A percentile compares a stretch with the other conserved stretches of the same genome.
phyloP scores from a whole-genome alignment of 2,329 filamentous ascomycete genomes.

The Pezicula radicicola region DNA sequence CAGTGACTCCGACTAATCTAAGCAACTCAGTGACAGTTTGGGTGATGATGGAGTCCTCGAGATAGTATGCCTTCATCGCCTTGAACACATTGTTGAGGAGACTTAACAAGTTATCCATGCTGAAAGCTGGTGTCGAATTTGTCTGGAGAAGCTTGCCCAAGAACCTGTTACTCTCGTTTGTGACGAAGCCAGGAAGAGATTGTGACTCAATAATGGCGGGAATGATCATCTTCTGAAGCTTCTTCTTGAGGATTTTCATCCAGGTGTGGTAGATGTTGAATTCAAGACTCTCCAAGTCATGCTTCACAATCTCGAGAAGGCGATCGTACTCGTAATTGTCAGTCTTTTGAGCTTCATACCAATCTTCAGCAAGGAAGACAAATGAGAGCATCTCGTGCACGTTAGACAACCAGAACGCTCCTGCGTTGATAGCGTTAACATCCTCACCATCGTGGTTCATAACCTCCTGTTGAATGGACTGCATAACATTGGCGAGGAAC shows the following conservation, averaged over 20 bases:
- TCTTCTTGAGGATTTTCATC: slow-evolving; percentile 99
- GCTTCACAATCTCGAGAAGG: slow-evolving; percentile 96
- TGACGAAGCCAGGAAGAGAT: slow-evolving; percentile 96
- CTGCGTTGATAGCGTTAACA: slow-evolving; percentile 76
- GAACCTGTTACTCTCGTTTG: slow-evolving; percentile 97
- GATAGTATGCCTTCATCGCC: slow-evolving; percentile 97
- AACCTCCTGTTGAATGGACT: slow-evolving; percentile 98
- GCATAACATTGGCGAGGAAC: slow-evolving; percentile 99
- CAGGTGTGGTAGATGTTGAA: slow-evolving; percentile 99
- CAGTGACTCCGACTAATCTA: slow-evolving; percentile 90
- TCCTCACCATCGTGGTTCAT: slow-evolving; percentile 99
- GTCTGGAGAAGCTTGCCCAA: slow-evolving; percentile 92
- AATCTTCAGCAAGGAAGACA: slow-evolving; percentile 97
- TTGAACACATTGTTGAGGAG: slow-evolving; percentile 96
- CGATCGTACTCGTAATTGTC: slow-evolving; percentile 99
- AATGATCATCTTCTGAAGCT: slow-evolving; percentile 99
- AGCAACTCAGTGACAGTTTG: slow-evolving; percentile 95
- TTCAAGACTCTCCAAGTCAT: slow-evolving; percentile 95
- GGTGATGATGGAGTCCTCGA: slow-evolving; percentile 93
- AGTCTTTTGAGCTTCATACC: slow-evolving; percentile 99
- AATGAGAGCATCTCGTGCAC: slow-evolving; percentile 99
- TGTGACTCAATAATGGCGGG: slow-evolving; percentile 99
- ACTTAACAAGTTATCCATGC: slow-evolving; percentile 97
- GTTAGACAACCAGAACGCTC: slow-evolving; percentile 98
- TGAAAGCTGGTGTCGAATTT: slow-evolving; percentile 91